Percentiles rank a stretch among this genome's conserved stretches.
Conservation (phyloP, 371 early-diverging fungal species). For the Apophysomyces variabilis region DNA sequence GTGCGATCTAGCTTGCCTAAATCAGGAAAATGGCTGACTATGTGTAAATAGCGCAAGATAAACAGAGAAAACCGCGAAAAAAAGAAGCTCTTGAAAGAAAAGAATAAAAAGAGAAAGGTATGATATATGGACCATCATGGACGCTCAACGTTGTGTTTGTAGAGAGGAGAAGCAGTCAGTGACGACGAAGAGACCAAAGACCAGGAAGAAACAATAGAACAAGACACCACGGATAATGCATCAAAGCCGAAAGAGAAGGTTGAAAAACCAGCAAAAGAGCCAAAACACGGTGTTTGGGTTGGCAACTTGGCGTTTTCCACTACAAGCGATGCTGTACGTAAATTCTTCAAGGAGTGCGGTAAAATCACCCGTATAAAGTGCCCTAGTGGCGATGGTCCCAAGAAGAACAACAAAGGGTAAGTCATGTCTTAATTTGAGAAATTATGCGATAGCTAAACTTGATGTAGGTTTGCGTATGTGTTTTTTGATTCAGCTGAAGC, state of each 20-base stretch:
- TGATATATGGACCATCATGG: neutral
- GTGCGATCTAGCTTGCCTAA: slow-evolving; percentile 12
- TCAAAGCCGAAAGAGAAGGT: slow-evolving; percentile 27
- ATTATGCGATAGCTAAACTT: neutral
- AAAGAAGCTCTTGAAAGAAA: slow-evolving; percentile 46
- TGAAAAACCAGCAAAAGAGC: slow-evolving; percentile 32
- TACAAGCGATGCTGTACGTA: slow-evolving; percentile 54
- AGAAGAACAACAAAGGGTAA: slow-evolving; percentile 60
- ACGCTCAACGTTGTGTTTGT: neutral
- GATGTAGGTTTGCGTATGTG: slow-evolving; percentile 70
- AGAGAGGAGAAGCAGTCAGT: slow-evolving; percentile 46
- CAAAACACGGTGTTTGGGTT: slow-evolving; percentile 72
- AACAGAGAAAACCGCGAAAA: slow-evolving; percentile 48
- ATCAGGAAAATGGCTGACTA: slow-evolving; percentile 15
- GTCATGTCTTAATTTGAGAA: neutral
- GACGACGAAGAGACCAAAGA: slow-evolving; percentile 39
- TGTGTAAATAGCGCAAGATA: slow-evolving; percentile 35
- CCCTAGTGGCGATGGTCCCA: slow-evolving; percentile 52
- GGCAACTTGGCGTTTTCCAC: slow-evolving; percentile 73
- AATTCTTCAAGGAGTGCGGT: slow-evolving; percentile 65
- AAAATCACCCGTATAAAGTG: slow-evolving; percentile 72
- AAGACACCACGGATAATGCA: slow-evolving; percentile 17
- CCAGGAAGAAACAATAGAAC: slow-evolving; percentile 15
- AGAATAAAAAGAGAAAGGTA: slow-evolving; percentile 52
- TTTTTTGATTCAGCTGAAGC: slow-evolving; percentile 64